Evolutionary conservation across 345 rosid species (phyloP).

Genomic region (Bruguiera parviflora): DNA sequence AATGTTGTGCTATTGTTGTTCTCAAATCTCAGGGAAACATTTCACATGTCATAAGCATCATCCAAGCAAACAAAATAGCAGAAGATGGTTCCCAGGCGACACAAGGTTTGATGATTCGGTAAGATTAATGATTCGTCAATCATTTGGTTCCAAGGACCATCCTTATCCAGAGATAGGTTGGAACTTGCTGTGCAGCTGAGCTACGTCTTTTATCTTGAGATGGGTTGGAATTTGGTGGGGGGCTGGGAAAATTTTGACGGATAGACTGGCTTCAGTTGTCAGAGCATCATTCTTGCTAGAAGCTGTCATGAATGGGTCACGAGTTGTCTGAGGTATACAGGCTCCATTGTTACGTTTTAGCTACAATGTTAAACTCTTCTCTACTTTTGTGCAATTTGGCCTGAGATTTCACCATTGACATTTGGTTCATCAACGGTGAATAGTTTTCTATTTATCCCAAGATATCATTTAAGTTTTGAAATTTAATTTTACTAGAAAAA

Average conservation of each 20-base stretch:
- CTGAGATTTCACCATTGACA: too few species aligned
- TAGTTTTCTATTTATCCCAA: too few species aligned
- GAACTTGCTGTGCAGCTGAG: not conserved
- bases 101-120: conserved; percentile 67
- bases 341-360: too few species aligned
- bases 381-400: too few species aligned
- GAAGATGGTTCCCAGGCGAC: conserved; percentile 72
- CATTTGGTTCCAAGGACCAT: not conserved
- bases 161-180: not conserved
- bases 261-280: not conserved
- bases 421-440: too few species aligned
- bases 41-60: conserved; percentile 64
- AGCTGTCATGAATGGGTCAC: not conserved
- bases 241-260: not conserved
- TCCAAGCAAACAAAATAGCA: conserved; percentile 76
- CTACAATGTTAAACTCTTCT: too few species aligned
- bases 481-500: too few species aligned
- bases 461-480: too few species aligned
- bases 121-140: conserved; percentile 5
- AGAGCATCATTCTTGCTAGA: not conserved
- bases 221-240: not conserved
- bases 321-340: too few species aligned
- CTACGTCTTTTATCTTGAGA: not conserved
- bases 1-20: not conserved
- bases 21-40: conserved; percentile 55